Base-by-base conservation (phyloP, 2,329 filamentous ascomycete genomes). In the Pochonia chlamydosporia region DNA sequence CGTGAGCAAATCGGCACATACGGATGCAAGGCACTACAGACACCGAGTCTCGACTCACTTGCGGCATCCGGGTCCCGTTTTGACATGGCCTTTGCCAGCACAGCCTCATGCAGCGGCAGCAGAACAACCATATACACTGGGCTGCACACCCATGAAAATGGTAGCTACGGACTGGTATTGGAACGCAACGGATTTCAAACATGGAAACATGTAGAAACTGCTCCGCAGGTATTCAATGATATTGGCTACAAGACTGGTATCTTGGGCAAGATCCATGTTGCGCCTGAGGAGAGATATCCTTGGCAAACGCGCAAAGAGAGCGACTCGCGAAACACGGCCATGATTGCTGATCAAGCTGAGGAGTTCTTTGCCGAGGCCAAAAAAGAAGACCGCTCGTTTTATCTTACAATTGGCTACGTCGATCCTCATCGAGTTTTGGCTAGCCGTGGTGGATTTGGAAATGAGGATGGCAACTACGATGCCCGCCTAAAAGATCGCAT, bases 221-320 rank as follows among this genome's bases (percentile, higher is more conserved):
- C 60, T 0, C 72, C 73, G n/a, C 33, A 49, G 0, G 47, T 73
- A 0, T 65, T 76, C 50, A 63, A 63, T 16, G 44, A 55, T 3
- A 51, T 58, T 1, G 72, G 69, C 1, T 73, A 74, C 50, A 63
- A 59, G 37, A 76, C 72, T 1, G 72, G 70, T 0, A 69, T 77
- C 20, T 56, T 75, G 3, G 71, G 71, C 3, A 76, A 76, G 52
- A 59, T 76, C 0, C 74, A 76, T 40, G 73, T 76, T 10, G 70
- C 70, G 1, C 72, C 68, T 28, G 26, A 28, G 13, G 26, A 28
- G 26, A 28, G 13, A 28, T 28, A 28, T 13, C 26, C 68, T 0
- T 76, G 72, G 71, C 55, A 70, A 36, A 52, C 63, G 11, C 45
- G 57, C n/a, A 58, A 63, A 23, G 66, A 69, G 48, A 74, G 70